phyloP scores from a whole-genome alignment of 352 stramenopile species.

The Pythium diclinum region DNA sequence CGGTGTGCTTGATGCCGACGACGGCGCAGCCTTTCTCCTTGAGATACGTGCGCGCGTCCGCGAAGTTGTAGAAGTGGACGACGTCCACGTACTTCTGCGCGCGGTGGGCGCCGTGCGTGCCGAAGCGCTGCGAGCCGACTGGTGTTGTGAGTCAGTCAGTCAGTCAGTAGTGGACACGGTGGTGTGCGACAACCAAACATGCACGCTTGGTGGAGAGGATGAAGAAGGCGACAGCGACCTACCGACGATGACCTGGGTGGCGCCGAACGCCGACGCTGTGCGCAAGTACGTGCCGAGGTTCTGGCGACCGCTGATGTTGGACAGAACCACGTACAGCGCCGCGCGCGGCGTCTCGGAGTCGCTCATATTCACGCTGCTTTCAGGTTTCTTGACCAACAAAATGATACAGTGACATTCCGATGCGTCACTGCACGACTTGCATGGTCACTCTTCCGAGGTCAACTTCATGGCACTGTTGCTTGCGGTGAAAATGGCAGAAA shows the following conservation, averaged over 20 bases:
- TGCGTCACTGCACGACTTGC: slow-evolving; percentile 28
- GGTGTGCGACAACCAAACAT: not conserved
- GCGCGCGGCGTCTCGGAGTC: slow-evolving; percentile 5
- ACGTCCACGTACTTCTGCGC: slow-evolving; percentile 81
- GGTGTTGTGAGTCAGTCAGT: not conserved
- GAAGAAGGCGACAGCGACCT: not conserved
- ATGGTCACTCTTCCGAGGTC: slow-evolving; percentile 33
- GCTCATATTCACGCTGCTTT: not conserved
- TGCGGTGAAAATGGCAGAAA: slow-evolving; percentile 68
- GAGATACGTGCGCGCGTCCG: slow-evolving; percentile 55
- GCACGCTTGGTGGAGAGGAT: not conserved
- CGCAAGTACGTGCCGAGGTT: slow-evolving; percentile 79
- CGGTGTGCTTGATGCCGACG: slow-evolving; percentile 39
- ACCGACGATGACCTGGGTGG: slow-evolving; percentile 75
- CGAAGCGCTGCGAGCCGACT: slow-evolving; percentile 78
- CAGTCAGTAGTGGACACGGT: not conserved
- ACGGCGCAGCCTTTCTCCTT: slow-evolving; percentile 55
- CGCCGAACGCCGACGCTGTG: slow-evolving; percentile 69
- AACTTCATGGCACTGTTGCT: slow-evolving; percentile 45
- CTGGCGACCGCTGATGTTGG: slow-evolving; percentile 65
- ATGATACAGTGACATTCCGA: slow-evolving; percentile 9
- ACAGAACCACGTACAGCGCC: slow-evolving; percentile 72
- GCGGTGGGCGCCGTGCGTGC: slow-evolving; percentile 69
- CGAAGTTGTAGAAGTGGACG: slow-evolving; percentile 68
- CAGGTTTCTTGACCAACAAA: not conserved